These are phyloP conservation scores for Plasmodium knowlesi DNA, from an alignment of 169 alveolate species.

Conservation along the genomic window DNA sequence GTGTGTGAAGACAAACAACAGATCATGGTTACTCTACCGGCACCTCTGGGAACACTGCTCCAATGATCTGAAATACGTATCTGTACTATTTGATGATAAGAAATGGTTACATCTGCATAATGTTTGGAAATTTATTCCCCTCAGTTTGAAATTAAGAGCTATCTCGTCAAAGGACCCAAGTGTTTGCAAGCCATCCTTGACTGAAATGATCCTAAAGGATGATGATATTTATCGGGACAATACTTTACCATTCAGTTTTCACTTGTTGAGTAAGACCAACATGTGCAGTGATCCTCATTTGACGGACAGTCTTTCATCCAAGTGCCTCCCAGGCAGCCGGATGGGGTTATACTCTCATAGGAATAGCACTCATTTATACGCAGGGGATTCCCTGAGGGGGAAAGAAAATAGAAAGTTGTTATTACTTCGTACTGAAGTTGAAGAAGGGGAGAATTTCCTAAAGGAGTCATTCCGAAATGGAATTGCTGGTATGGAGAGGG, in stretches of 20 bases:
- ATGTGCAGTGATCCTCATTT: not conserved
- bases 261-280: not conserved
- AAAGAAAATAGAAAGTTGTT: not conserved
- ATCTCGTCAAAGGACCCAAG: slow-evolving; percentile 29
- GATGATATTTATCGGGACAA: slow-evolving; percentile 19
- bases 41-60: slow-evolving; percentile 72
- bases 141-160: slow-evolving; percentile 63
- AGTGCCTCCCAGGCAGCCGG: not conserved
- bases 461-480: not conserved
- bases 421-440: not conserved
- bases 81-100: slow-evolving; percentile 63
- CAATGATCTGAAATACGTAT: slow-evolving; percentile 51
- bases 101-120: slow-evolving; percentile 61
- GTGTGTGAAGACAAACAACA: slow-evolving; percentile 58
- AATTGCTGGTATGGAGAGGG: not conserved
- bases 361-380: too few relatives aligned
- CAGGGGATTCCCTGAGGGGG: not conserved
- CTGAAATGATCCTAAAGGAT: slow-evolving; percentile 34
- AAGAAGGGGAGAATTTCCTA: not conserved
- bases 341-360: not conserved
- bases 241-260: not conserved
- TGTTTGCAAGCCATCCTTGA: slow-evolving; percentile 56
- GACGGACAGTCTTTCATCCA: not conserved
- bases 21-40: slow-evolving; percentile 64
- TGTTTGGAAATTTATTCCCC: slow-evolving; percentile 47